Evolutionary conservation across 352 stramenopile genomes (phyloP), one percentile per base, ranked within the genome.

Genomic region (Pythium aphanidermatum): DNA sequence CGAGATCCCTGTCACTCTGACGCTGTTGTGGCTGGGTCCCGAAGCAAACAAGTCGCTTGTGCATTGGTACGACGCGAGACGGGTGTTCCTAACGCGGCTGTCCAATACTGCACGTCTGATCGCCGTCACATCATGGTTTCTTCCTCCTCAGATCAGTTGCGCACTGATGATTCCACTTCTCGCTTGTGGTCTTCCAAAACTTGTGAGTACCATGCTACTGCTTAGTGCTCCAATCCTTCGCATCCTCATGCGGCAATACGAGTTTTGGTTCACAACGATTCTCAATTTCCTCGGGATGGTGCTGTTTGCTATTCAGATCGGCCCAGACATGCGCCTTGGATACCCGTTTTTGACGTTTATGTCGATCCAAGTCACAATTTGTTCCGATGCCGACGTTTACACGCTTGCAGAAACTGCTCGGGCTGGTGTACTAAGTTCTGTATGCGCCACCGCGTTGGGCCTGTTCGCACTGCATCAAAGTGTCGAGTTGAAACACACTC

Each of bases 281-380:
- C 50, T 58, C 34, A 58, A 51, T 41, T 25, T 19, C 3, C 32
- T 51, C 8, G 50, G 40, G 6, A 42, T 58, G 50, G 13, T 51
- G 2, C 27, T 51, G 6, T 46, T 58, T 16, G 50, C 40, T 2
- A 50, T 50, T 17, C 36, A 46, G 29, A 26, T 55, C 19, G 47
- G 47, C 16, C 46, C 34, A 4, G 47, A 48, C 20, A 42, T 47
- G 6, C 47, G 47, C 10, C 16, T 47, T 10, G 29, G 26, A 7
- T 55, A 46, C 14, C 36, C 37, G 2, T 41, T 55, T 14, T 19
- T 55, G 23, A 47, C 38, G 16, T 55, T 55, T 25, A 48, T 55
- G 37, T 55, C 47, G 36, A 48, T 48, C 28, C 47, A 55, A 28
- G 38, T 47, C 21, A 55, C 47, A 24, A 55, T 55, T 17, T 55